Evolutionary conservation across 83 land plant species (phyloP), one percentile per base, ranked within the genome.

Genomic region (Picea mariana): DNA sequence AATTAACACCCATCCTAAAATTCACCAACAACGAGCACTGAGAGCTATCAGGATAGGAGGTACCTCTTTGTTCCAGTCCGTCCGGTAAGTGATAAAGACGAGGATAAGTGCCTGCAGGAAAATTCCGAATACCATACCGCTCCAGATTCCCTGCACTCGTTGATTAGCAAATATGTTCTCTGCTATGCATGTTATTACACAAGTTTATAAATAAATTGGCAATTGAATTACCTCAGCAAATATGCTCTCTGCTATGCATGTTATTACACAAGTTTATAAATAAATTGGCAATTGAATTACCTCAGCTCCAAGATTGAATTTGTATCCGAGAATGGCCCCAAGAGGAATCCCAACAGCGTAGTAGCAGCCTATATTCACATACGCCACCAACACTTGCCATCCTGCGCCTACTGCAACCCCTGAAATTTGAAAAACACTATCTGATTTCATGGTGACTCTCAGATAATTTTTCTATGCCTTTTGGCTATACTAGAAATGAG

Each of bases 31-130:
- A 42, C 6, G 7, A 42, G 44, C 44, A 42, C 44, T 42, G 44
- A 42, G 44, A 42, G 44, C 44, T 6, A 42, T 6, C 44, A 42
- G 44, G 44, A 42, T 42, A 6, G 44, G 65, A 60, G 42, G 60
- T 81, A 86, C 90, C 90, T 88, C 88, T 81, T 87, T 88, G 17
- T 86, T 67, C 90, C 88, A 88, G 67, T 88, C 71, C 23, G 88
- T 86, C 23, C 83, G 69, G 8, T 40, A 71, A 27, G 90, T 88
- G 23, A 86, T 80, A 81, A 87, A 86, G 5, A 81, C 0, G 9
- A 88, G 77, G 20, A 88, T 86, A 0, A 83, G 5, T 1, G 90
- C 86, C 67, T 88, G 90, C 71, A 79, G 52, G 4, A 76, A 13
- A 24, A 79, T 83, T 68, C 88, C 88, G 7, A 86, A 79, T 34